Percentiles rank a stretch among this genome's conserved stretches.
Evolutionary conservation across 805 yeast genomes (phyloP).

Genomic region (Candida bentonensis): DNA sequence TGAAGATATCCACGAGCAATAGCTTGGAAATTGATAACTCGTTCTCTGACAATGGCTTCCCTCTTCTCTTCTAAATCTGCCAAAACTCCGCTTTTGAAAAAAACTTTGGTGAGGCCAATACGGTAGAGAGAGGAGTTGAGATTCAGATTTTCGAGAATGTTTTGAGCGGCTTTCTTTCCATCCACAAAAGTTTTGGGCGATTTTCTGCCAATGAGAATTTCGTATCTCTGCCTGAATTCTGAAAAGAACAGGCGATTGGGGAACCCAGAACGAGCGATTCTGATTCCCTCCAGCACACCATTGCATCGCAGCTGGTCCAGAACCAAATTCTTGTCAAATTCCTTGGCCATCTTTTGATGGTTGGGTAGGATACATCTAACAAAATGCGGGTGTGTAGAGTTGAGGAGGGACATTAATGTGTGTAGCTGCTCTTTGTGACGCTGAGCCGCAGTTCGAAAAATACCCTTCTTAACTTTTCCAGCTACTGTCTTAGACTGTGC

Average conservation of each 20-base stretch:
- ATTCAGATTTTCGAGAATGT: conserved; percentile 47
- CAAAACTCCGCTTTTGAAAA: conserved; percentile 63
- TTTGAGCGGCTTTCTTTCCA: conserved; percentile 53
- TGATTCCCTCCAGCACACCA: conserved; percentile 95
- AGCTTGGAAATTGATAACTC: conserved; percentile 51
- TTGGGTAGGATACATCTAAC: conserved; percentile 95
- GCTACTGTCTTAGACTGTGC: conserved; percentile 11
- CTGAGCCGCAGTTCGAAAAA: conserved; percentile 69
- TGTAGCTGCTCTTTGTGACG: conserved; percentile 77
- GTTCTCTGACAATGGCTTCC: conserved; percentile 43
- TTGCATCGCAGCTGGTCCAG: conserved; percentile 86
- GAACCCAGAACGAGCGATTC: conserved; percentile 94
- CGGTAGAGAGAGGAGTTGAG: conserved; percentile 48
- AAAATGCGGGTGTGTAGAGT: conserved; percentile 84
- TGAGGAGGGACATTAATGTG: conserved; percentile 56
- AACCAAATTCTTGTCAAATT: conserved; percentile 62
- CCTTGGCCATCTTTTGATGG: conserved; percentile 50
- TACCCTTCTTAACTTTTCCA: conserved; percentile 23
- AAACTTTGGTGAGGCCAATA: conserved; percentile 58
- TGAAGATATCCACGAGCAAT: conserved; percentile 47
- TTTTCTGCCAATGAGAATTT: conserved; percentile 42
- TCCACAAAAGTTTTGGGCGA: conserved; percentile 25
- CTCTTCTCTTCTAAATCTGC: conserved; percentile 68
- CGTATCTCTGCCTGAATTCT: conserved; percentile 65
- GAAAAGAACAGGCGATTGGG: conserved; percentile 83